These are phyloP conservation scores for Fusarium sp. DNA, from an alignment of 2,329 filamentous ascomycete species.

Conservation along the genomic window DNA sequence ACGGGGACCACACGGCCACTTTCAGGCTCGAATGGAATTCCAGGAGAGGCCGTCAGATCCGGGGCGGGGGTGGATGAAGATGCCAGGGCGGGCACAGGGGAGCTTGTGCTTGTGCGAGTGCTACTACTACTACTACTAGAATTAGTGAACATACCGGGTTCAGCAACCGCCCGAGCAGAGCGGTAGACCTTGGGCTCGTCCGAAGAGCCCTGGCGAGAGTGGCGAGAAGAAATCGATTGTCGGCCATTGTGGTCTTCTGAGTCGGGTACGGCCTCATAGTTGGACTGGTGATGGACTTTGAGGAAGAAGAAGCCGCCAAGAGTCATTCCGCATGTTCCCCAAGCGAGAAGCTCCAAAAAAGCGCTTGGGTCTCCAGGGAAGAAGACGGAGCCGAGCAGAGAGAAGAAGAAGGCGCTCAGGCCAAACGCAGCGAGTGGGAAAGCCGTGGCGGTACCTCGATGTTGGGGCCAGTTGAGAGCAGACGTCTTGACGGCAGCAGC, in stretches of 20 bases:
- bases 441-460: conserved; percentile 92
- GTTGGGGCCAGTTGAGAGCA: conserved; percentile 90
- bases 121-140: conserved; percentile 43
- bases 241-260: conserved; percentile 34
- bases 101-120: conserved; percentile 46
- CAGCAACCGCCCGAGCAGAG: conserved; percentile 56
- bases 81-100: conserved; percentile 31
- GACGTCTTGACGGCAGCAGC: conserved; percentile 86
- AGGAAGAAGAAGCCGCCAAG: conserved; percentile 88
- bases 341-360: conserved; percentile 83
- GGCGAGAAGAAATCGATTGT: conserved; percentile 46
- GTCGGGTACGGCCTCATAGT: conserved; percentile 68
- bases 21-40: conserved; percentile 43
- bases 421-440: conserved; percentile 95
- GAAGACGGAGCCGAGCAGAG: conserved; percentile 78
- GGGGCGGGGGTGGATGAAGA: conserved; percentile 31
- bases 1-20: conserved; percentile 42
- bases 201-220: conserved; percentile 56
- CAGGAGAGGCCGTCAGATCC: conserved; percentile 38
- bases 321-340: conserved; percentile 81
- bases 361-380: conserved; percentile 86
- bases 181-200: conserved; percentile 55
- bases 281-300: conserved; percentile 72
- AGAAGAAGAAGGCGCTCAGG: conserved; percentile 96
- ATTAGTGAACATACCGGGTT: conserved; percentile 73